Percentiles rank a stretch among this genome's conserved stretches.
Evolutionary conservation across 2,329 filamentous ascomycete species (phyloP).

Genomic region (Ceratocystis albifundus): DNA sequence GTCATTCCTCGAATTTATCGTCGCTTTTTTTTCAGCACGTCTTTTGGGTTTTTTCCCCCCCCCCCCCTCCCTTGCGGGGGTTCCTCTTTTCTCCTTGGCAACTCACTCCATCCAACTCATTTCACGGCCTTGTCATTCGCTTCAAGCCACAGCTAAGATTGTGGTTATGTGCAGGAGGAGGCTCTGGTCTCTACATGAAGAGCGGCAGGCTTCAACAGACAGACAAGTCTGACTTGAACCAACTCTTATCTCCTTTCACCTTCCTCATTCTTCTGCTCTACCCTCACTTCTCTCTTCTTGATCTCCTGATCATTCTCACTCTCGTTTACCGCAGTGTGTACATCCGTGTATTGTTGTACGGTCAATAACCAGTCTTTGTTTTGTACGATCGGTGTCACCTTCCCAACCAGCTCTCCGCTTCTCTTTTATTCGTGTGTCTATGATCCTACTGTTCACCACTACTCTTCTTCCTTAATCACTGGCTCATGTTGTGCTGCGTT

Average conservation of each 20-base stretch:
- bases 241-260: conserved; percentile 1
- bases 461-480: background rate
- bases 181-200: background rate
- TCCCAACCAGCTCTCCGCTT: background rate
- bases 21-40: background rate
- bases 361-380: background rate
- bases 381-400: background rate
- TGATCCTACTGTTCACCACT: background rate
- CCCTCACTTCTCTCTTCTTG: conserved; percentile 1
- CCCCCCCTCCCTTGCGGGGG: background rate
- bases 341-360: conserved; percentile 5
- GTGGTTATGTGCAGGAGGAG: background rate
- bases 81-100: conserved; percentile 12
- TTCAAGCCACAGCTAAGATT: conserved; percentile 14
- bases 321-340: background rate
- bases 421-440: background rate
- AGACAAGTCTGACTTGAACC: background rate
- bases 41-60: conserved; percentile 10
- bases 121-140: conserved; percentile 8
- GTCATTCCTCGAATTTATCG: background rate
- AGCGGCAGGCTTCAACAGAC: background rate
- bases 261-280: background rate
- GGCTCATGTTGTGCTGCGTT: background rate
- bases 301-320: background rate
- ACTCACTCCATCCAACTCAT: conserved; percentile 6